Conservation (phyloP, 768 basidiomycete genomes). For the Lentinula sp. region DNA sequence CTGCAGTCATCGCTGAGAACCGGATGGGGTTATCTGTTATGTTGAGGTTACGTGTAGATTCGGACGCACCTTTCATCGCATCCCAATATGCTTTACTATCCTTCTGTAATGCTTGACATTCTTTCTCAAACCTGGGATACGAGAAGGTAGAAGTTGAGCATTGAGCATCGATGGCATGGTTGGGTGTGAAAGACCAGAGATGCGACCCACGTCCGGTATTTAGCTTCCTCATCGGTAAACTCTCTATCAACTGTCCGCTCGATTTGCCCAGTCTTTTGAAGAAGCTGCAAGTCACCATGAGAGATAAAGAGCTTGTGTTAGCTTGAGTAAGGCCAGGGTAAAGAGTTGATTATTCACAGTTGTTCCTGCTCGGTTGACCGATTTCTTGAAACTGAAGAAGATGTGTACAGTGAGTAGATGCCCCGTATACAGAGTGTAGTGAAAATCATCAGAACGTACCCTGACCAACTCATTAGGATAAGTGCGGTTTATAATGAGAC, state of each 20-base stretch:
- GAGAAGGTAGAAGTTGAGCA: neutral
- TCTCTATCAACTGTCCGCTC: slow-evolving; percentile 93
- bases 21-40: neutral
- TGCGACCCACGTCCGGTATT: slow-evolving; percentile 74
- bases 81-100: slow-evolving; percentile 94
- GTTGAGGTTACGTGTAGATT: neutral
- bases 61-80: slow-evolving; percentile 76
- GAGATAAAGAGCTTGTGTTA: neutral
- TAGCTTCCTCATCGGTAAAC: slow-evolving; percentile 87
- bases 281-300: slow-evolving; percentile 43
- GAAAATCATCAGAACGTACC: slow-evolving; percentile 25
- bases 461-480: slow-evolving; percentile 48
- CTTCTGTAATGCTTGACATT: slow-evolving; percentile 88
- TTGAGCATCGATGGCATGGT: neutral
- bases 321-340: slow-evolving; percentile 10
- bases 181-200: neutral
- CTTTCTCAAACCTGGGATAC: slow-evolving; percentile 82
- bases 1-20: slow-evolving; percentile 77
- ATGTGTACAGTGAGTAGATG: neutral
- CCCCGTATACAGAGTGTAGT: neutral
- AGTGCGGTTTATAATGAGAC: neutral
- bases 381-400: slow-evolving; percentile 78
- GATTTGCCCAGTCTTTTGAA: slow-evolving; percentile 98
- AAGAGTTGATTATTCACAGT: slow-evolving; percentile 46
- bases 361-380: slow-evolving; percentile 86